Conservation (phyloP, 306 rosid species). For the Crotalaria pallida region DNA sequence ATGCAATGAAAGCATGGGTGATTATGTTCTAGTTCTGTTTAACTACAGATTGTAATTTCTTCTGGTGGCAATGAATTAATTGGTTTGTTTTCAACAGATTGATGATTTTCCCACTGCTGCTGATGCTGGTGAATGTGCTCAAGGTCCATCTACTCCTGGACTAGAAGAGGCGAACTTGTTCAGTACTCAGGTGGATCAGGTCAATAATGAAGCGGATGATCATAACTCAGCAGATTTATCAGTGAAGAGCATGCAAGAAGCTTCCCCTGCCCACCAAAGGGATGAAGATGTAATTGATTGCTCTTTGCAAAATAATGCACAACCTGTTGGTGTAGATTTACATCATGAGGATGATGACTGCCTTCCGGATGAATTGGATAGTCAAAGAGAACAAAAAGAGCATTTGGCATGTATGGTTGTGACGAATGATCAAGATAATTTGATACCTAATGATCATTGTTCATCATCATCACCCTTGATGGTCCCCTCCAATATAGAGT, state of each 20-base stretch:
- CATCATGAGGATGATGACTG: slow-evolving; percentile 43
- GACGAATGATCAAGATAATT: slow-evolving; percentile 33
- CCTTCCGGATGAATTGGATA: slow-evolving; percentile 35
- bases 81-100: slow-evolving; percentile 40
- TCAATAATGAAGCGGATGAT: slow-evolving; percentile 50
- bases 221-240: slow-evolving; percentile 42
- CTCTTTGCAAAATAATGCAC: slow-evolving; percentile 35
- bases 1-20: slow-evolving; percentile 1
- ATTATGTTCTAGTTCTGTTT: neutral
- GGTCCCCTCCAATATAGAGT: slow-evolving; percentile 23
- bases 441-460: slow-evolving; percentile 33
- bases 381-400: slow-evolving; percentile 34
- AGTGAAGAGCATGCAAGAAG: slow-evolving; percentile 23
- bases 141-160: slow-evolving; percentile 69
- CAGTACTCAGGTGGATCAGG: slow-evolving; percentile 48
- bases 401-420: slow-evolving; percentile 25
- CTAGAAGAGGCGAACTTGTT: slow-evolving; percentile 53
- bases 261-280: slow-evolving; percentile 20
- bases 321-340: slow-evolving; percentile 23
- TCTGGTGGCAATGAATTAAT: slow-evolving; percentile 6
- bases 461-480: slow-evolving; percentile 16
- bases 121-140: slow-evolving; percentile 42
- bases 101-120: slow-evolving; percentile 32
- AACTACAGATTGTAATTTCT: slow-evolving; percentile 1
- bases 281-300: slow-evolving; percentile 31